Conservation (phyloP, 148 eudicot species). For the Rhododendron ovatum region DNA sequence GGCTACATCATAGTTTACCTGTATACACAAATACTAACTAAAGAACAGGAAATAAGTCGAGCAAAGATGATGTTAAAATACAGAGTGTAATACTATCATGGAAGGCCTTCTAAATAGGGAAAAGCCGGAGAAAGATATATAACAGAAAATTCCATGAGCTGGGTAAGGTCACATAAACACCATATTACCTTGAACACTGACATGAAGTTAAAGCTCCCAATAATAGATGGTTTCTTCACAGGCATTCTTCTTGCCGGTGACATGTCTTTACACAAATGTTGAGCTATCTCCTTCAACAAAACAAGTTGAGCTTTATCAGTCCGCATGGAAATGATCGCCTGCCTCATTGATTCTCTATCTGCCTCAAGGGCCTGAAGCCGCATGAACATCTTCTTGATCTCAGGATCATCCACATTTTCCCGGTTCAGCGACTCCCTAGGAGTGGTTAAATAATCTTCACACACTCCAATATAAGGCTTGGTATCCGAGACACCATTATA, state of each 20-base stretch:
- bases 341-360: conserved; percentile 95
- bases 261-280: conserved; percentile 82
- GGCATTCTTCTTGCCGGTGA: conserved; percentile 52
- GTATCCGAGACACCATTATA: conserved; percentile 40
- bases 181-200: conserved; percentile 71
- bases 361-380: conserved; percentile 98
- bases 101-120: background rate
- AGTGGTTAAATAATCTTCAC: conserved; percentile 48
- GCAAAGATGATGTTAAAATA: background rate
- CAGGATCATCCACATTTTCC: conserved; percentile 58
- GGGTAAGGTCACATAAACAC: background rate
- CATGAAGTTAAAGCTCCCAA: conserved; percentile 41
- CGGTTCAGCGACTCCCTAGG: conserved; percentile 45
- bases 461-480: conserved; percentile 39
- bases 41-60: background rate
- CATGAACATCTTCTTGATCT: conserved; percentile 61
- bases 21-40: background rate
- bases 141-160: background rate
- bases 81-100: background rate
- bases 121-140: too few species aligned
- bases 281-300: conserved; percentile 91
- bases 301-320: conserved; percentile 94
- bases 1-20: background rate
- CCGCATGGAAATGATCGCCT: conserved; percentile 72
- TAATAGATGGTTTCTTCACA: conserved; percentile 43